Base-by-base conservation (phyloP, 2,329 filamentous ascomycete species). In the Salinomyces thailandicus region DNA sequence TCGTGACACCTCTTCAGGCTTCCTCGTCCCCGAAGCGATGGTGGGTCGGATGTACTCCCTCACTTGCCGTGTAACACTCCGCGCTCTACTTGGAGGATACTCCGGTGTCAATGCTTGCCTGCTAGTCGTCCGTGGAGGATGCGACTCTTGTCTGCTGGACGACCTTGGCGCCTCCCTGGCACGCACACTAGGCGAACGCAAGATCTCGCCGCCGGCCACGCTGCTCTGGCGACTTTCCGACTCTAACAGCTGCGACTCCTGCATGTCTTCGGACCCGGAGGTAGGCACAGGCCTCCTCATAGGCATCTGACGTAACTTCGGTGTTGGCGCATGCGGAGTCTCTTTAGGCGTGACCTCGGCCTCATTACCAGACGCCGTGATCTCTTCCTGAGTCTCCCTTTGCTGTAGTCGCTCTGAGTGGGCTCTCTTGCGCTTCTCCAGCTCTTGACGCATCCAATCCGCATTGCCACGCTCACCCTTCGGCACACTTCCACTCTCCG, bases 361-460 rank as follows among this genome's bases (percentile, higher is more conserved):
- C 5, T 24, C 31, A 22, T 27, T 22, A 18, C 29, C 22, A 18
- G 31, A 33, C 15, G 22, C 16, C 18, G 28, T 33, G 15, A 33
- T n/a, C 24, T 48, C 46, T 18, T 47, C 34, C 19, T 36, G 19
- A n/a, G 42, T 39, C 22, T 39, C 42, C 35, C 44, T 46, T 27
- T 58, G 53, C 45, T 60, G 41, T 31, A 42, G 40, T 31, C 38
- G 41, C 34, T 47, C 46, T 36, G 49, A 45, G 14, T 48, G 39
- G 12, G 46, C 39, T 19, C 43, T 46, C 41, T 45, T 50, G 37
- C 58, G 53, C 47, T 59, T 66, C 35, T 64, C 63, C 19, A 61
- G 46, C 42, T 67, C 62, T 22, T 53, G 48, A 12, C 57, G 59
- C 61, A 66, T 65, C 63, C 63, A 64, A 26, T 65, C 62, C 3